Evolutionary conservation across 345 rosid species (phyloP), one percentile per base, ranked within the genome.

Genomic region (Isatis tinctoria): DNA sequence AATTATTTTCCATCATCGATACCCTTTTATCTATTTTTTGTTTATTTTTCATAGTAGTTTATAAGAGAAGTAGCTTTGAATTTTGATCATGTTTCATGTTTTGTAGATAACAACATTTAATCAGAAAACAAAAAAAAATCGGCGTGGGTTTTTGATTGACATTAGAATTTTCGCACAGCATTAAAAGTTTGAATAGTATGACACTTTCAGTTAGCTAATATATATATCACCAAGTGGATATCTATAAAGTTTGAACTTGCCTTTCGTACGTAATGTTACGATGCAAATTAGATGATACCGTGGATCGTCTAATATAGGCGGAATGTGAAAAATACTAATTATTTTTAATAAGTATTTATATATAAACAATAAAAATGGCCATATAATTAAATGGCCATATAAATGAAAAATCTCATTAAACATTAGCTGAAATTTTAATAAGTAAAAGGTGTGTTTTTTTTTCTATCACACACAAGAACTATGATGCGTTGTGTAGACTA

Each of bases 91-190:
- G 56, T 39, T 59, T 51, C 59, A 27, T 66, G 26, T 16, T 47
- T 74, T 58, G 27, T 74, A 48, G 65, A 54, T 36, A 58, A 65
- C 41, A 30, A 12, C n/a, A 67, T 18, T 24, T 45, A 10, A 67
- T 40, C 45, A 39, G 24, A 11, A 30, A 20, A 37, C 17, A 13
- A 7, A 28, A n/a, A 17, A 58, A 35, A 26, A 16, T 48, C 35
- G 43, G 73, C 52, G 52, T 36, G 26, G 28, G 32, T 61, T 57
- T 58, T 67, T 56, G 56, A 40, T 67, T 51, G 30, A 14, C 69
- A 48, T 30, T 60, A 22, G 68, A 74, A 60, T 49, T 39, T 74
- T 74, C 61, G 3, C 27, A 30, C 20, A 30, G 63, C 54, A 41
- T 27, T 17, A 12, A 39, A 17, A 5, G 20, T 51, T 62, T 72